Conservation (phyloP, 2,329 filamentous ascomycete species). For the Epichloe uncinata region DNA sequence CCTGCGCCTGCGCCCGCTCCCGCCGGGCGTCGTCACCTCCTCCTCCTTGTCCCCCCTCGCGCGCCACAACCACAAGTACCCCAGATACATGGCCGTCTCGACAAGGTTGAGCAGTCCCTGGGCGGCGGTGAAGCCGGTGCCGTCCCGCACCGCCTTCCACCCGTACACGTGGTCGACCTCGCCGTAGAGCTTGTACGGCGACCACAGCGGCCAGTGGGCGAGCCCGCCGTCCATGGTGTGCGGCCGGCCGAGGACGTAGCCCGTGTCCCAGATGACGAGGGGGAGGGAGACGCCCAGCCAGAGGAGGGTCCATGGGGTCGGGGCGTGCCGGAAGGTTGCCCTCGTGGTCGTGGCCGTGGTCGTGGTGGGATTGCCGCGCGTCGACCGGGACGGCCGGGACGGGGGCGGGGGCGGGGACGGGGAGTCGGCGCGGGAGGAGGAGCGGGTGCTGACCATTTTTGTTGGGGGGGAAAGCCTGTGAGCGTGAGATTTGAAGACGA, state of each 20-base stretch:
- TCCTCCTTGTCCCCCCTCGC: background rate
- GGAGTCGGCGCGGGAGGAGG: conserved; percentile 19
- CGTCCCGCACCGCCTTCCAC: conserved; percentile 52
- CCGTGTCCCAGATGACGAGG: conserved; percentile 68
- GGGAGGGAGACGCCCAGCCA: conserved; percentile 68
- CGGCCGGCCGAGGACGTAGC: conserved; percentile 68
- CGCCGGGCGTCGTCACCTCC: too few relatives aligned
- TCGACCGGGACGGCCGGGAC: too few relatives aligned
- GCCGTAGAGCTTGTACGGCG: conserved; percentile 70
- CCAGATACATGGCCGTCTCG: conserved; percentile 51
- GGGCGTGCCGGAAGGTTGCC: conserved; percentile 24
- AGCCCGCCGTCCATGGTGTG: conserved; percentile 68
- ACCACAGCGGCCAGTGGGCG: conserved; percentile 59
- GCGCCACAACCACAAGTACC: conserved; percentile 35
- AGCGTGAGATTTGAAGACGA: too few relatives aligned
- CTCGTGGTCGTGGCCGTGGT: too few relatives aligned
- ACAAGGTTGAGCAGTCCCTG: conserved; percentile 57
- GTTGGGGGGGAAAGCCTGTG: too few relatives aligned
- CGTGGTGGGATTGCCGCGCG: background rate
- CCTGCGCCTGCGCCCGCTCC: conserved; percentile 8
- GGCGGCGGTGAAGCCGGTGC: conserved; percentile 64
- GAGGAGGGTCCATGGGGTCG: conserved; percentile 35
- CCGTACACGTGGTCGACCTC: conserved; percentile 73
- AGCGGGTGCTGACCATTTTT: conserved; percentile 24
- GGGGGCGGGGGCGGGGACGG: conserved; percentile 10